Base-by-base conservation (phyloP, 2,329 filamentous ascomycete genomes). In the Clarireedia hainanense region DNA sequence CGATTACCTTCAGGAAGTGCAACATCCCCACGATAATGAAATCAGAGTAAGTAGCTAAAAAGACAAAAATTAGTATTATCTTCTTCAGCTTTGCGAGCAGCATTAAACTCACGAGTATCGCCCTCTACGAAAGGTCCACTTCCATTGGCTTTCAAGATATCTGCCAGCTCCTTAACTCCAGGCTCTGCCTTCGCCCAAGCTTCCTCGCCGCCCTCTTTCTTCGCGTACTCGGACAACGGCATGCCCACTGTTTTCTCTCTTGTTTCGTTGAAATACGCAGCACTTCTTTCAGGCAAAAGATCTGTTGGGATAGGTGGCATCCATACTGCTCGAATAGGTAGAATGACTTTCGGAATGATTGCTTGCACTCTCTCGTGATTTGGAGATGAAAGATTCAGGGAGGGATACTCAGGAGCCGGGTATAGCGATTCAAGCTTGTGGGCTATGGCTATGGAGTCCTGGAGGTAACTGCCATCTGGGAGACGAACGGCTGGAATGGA, bases 381-480 rank as follows among this genome's bases (percentile, higher is more conserved):
- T 0, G 78, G 76, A 0, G 79, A 76, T 61, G 85, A 77, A 2
- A 88, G 71, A 59, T 79, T 76, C 1, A 87, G 66, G 0, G 79
- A 72, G 0, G 84, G 84, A 23, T 24, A 26, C 20, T 24, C 14
- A 14, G 30, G 53, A 15, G 73, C 68, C 0, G 85, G 85, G 60
- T 86, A 73, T 0, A 71, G 70, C 52, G 75, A 70, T 64, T 89
- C 85, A 36, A 90, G 73, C 17, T 73, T 73, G 14, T 70, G 61
- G 14, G 79, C 82, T 60, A 90, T 89, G 45, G 71, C 70, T 59
- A 71, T 73, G 1, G 82, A 86, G 65, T 89, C 84, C 79, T 84
- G 86, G 7, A 85, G 61, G 63, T 80, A 84, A 1, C 67, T 77
- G 17, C 80, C 81, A 48, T 83, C 76, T 0, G 77, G 74, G 47